These are phyloP conservation scores for Cladosporium sp. DNA, from an alignment of 2,329 filamentous ascomycete genomes.

Conservation along the genomic window DNA sequence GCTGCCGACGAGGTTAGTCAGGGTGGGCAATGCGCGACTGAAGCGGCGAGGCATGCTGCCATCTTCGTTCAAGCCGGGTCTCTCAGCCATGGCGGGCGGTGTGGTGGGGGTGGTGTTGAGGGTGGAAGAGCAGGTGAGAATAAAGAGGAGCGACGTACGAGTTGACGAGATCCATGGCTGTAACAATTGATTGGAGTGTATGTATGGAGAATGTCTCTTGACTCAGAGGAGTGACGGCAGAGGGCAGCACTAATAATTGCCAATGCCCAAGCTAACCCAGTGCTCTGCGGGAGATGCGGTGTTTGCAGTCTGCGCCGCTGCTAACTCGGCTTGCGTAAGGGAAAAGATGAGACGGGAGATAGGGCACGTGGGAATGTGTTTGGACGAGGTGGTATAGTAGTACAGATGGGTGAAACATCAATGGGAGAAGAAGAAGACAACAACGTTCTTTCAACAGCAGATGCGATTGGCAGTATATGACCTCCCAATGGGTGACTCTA, in stretches of 20 bases:
- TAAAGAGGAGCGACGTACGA: conserved; percentile 27
- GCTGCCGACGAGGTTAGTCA: conserved; percentile 56
- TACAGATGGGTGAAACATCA: neutral
- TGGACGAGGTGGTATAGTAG: neutral
- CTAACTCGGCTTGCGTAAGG: conserved; percentile 13
- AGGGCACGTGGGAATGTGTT: conserved; percentile 13
- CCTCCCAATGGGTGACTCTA: neutral
- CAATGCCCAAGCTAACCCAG: conserved; percentile 12
- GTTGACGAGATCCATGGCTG: conserved; percentile 41
- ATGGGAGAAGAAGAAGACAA: neutral
- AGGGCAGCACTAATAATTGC: conserved; percentile 18
- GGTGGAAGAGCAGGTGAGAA: neutral
- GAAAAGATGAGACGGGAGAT: conserved; percentile 1
- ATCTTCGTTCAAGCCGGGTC: conserved; percentile 16
- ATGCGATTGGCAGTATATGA: conserved; percentile 3
- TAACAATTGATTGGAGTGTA: neutral
- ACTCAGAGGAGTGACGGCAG: conserved; percentile 10
- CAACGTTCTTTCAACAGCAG: conserved; percentile 2
- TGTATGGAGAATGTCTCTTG: conserved; percentile 9
- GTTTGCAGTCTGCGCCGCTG: conserved; percentile 17
- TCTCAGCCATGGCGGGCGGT: conserved; percentile 17
- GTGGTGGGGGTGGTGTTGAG: conserved; percentile 3
- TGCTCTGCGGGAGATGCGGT: conserved; percentile 14
- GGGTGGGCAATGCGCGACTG: conserved; percentile 35
- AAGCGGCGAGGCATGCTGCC: conserved; percentile 26